Percentiles rank a stretch among this genome's conserved stretches.
phyloP scores from a whole-genome alignment of 108 stramenopile genomes.

The Fragilariopsis cylindrus region DNA sequence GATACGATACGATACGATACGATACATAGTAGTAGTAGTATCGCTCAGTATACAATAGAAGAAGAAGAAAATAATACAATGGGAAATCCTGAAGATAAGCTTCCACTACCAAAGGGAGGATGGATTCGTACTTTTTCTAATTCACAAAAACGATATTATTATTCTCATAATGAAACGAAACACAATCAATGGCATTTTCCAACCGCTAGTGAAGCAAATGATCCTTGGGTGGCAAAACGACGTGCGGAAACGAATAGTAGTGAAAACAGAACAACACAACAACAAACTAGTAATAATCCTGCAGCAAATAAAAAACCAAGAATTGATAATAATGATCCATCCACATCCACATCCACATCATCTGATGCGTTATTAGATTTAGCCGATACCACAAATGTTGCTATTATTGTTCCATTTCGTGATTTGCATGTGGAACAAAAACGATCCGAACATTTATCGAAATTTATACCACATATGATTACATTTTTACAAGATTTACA shows the following conservation, averaged over 20 bases:
- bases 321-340: background rate
- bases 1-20: too few relatives aligned
- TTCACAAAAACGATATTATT: slow-evolving; percentile 74
- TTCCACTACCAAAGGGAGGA: slow-evolving; percentile 80
- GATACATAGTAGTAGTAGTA: too few relatives aligned
- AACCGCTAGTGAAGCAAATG: slow-evolving; percentile 70
- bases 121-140: slow-evolving; percentile 77
- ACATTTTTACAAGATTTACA: slow-evolving; percentile 61
- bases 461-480: slow-evolving; percentile 94
- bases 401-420: slow-evolving; percentile 96
- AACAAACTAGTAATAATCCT: slow-evolving; percentile 15
- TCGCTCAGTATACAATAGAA: slow-evolving; percentile 9
- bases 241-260: slow-evolving; percentile 44
- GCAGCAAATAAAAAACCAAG: slow-evolving; percentile 30
- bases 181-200: slow-evolving; percentile 93
- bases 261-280: slow-evolving; percentile 34
- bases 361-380: slow-evolving; percentile 38
- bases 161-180: slow-evolving; percentile 70
- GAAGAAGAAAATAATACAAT: slow-evolving; percentile 14
- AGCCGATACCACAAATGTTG: slow-evolving; percentile 67
- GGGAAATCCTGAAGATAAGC: background rate
- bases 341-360: background rate
- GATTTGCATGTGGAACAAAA: slow-evolving; percentile 92
- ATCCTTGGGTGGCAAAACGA: slow-evolving; percentile 74
- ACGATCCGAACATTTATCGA: slow-evolving; percentile 80